Percentiles rank a stretch among this genome's conserved stretches.
phyloP scores from a whole-genome alignment of 352 stramenopile genomes.

The Aphanomyces astaci region DNA sequence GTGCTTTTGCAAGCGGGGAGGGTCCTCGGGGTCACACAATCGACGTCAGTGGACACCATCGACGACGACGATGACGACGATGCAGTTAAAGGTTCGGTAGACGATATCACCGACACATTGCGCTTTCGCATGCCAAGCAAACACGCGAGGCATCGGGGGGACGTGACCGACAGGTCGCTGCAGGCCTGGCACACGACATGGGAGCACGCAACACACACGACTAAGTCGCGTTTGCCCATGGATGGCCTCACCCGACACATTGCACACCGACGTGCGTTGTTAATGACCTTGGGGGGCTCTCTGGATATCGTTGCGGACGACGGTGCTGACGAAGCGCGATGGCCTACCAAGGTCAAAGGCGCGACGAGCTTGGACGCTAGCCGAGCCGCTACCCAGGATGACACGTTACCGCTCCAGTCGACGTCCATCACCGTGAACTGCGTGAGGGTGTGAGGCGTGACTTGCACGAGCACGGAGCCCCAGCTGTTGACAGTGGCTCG shows the following conservation, averaged over 20 bases:
- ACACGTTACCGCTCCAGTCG: slow-evolving; percentile 19
- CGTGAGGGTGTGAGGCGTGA: neutral
- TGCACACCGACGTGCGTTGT: neutral
- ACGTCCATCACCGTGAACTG: slow-evolving; percentile 9
- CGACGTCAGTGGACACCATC: neutral
- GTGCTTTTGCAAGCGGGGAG: neutral
- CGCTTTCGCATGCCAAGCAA: neutral
- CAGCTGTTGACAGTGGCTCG: slow-evolving; percentile 1
- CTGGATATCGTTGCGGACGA: neutral
- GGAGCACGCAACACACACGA: neutral
- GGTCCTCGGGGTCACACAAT: neutral
- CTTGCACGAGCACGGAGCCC: slow-evolving; percentile 15
- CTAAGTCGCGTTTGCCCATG: neutral
- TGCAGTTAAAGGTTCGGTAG: no score
- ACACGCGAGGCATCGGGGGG: neutral
- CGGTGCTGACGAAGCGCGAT: neutral
- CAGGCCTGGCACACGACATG: neutral
- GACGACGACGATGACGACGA: neutral
- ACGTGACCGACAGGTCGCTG: neutral
- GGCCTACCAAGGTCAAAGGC: neutral
- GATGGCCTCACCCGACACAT: neutral
- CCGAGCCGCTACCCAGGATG: neutral
- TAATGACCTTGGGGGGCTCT: neutral
- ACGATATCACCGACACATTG: neutral
- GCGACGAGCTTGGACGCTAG: neutral